phyloP scores from a whole-genome alignment of 768 basidiomycete species.

The Brasilioporus rufonigricans region DNA sequence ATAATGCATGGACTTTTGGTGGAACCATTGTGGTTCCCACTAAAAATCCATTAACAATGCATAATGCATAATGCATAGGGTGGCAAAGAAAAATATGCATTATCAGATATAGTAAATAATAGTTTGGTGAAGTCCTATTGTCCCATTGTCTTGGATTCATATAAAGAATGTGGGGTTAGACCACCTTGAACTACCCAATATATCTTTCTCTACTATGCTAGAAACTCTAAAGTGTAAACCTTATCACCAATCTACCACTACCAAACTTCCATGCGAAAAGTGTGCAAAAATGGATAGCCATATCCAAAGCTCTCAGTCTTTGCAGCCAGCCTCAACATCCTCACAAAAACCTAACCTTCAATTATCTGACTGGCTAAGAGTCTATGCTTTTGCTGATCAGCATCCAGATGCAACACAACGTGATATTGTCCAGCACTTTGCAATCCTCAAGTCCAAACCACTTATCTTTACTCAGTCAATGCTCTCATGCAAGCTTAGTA shows the following conservation, averaged over 20 bases:
- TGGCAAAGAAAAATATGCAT: not conserved
- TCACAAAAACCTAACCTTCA: not conserved
- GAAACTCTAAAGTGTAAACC: too few relatives aligned
- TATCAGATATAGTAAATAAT: not conserved
- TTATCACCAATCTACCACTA: too few relatives aligned
- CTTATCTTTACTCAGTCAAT: not conserved
- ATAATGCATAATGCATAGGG: not conserved
- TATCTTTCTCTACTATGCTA: too few relatives aligned
- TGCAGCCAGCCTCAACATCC: too few relatives aligned
- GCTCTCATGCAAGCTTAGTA: not conserved
- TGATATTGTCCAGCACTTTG: not conserved
- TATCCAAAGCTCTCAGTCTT: too few relatives aligned
- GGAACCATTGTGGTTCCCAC: not conserved
- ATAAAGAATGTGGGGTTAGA: too few relatives aligned
- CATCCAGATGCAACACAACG: not conserved
- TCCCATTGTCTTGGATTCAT: too few relatives aligned
- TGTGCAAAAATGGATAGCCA: too few relatives aligned
- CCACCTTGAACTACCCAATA: too few relatives aligned
- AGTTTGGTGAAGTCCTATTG: not conserved
- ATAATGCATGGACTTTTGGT: not conserved
- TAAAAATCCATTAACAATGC: not conserved
- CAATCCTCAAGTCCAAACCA: not conserved
- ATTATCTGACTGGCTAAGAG: not conserved
- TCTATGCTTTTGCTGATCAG: not conserved
- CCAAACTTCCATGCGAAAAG: too few relatives aligned